phyloP scores from a whole-genome alignment of 1,284 basidiomycete species.

The Cutaneotrichosporon sp. region DNA sequence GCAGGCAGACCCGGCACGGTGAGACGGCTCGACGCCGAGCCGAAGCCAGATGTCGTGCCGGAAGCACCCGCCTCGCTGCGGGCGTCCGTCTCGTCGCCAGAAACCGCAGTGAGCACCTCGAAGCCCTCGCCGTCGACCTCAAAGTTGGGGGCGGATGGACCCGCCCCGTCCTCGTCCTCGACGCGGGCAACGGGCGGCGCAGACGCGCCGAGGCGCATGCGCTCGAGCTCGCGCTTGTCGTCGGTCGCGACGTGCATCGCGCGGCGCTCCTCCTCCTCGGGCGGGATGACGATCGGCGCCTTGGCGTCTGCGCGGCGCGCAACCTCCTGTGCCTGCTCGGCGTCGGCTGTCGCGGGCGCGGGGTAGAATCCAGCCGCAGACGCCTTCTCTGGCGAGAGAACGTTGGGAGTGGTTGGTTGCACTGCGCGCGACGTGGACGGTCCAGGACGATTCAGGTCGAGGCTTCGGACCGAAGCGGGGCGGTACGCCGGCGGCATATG shows the following conservation, averaged over 20 bases:
- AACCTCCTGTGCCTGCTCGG: slow-evolving; percentile 46
- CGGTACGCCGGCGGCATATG: slow-evolving; percentile 50
- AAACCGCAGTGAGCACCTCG: slow-evolving; percentile 28
- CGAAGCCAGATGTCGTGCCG: not conserved
- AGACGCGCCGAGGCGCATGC: slow-evolving; percentile 43
- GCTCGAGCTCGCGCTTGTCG: slow-evolving; percentile 51
- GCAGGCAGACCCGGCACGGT: slow-evolving; percentile 21
- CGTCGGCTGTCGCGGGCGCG: slow-evolving; percentile 50
- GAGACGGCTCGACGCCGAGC: not conserved
- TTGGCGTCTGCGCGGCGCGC: slow-evolving; percentile 47
- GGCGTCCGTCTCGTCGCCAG: slow-evolving; percentile 2
- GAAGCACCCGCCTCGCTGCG: slow-evolving; percentile 2
- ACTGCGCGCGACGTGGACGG: slow-evolving; percentile 14
- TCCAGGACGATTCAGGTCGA: slow-evolving; percentile 7
- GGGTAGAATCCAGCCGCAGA: slow-evolving; percentile 50
- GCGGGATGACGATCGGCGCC: slow-evolving; percentile 19
- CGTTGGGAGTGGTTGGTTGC: slow-evolving; percentile 4
- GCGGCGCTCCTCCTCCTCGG: slow-evolving; percentile 17
- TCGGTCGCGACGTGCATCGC: slow-evolving; percentile 51
- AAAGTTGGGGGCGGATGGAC: slow-evolving; percentile 41
- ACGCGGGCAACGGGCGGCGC: slow-evolving; percentile 38
- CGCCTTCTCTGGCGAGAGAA: slow-evolving; percentile 40
- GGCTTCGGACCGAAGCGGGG: slow-evolving; percentile 44
- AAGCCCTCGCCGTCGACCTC: slow-evolving; percentile 51
- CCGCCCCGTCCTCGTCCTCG: slow-evolving; percentile 12